phyloP scores from a whole-genome alignment of 306 rosid species.

The Vigna unguiculata region DNA sequence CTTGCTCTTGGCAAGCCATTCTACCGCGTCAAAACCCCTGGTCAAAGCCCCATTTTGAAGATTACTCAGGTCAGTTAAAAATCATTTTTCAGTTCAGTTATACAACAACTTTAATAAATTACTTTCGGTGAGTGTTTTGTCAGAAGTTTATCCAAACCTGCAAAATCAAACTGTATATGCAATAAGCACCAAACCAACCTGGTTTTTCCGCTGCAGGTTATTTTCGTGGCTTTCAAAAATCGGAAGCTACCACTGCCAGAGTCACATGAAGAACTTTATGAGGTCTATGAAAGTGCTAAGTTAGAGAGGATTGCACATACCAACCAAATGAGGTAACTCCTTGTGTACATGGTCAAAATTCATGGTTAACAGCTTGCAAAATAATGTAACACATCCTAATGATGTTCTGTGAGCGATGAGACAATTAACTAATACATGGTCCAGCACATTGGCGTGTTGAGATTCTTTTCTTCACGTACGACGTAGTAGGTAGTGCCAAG shows the following conservation, averaged over 20 bases:
- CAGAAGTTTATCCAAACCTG: background rate
- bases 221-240: constrained; percentile 75
- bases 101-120: background rate
- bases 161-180: background rate
- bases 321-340: constrained; percentile 69
- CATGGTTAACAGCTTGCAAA: constrained; percentile 32
- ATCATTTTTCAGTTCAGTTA: background rate
- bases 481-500: constrained; percentile 56
- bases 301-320: constrained; percentile 70
- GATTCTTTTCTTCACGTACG: constrained; percentile 54
- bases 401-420: constrained; percentile 44
- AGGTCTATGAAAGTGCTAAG: constrained; percentile 56
- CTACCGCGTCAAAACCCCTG: constrained; percentile 66
- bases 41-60: constrained; percentile 65
- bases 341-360: constrained; percentile 21
- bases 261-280: constrained; percentile 61
- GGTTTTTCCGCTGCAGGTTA: constrained; percentile 57
- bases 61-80: constrained; percentile 55
- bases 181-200: background rate
- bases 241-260: constrained; percentile 57
- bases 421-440: constrained; percentile 33
- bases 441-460: constrained; percentile 49
- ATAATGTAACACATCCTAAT: constrained; percentile 24
- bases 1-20: constrained; percentile 80
- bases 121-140: background rate